phyloP scores from a whole-genome alignment of 176 grass and related monocot genomes.

The Musa acuminata region DNA sequence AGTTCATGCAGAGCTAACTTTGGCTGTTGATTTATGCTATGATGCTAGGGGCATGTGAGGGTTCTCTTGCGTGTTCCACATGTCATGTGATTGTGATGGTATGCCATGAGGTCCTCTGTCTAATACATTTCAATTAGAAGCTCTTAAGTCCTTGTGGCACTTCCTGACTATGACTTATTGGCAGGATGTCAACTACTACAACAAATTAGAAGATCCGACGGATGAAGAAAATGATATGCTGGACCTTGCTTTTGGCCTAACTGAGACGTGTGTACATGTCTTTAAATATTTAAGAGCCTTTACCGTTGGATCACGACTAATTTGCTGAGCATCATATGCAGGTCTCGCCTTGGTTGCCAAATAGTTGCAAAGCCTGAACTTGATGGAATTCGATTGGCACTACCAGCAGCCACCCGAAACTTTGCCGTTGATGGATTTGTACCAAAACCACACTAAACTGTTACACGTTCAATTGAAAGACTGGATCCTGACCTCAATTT shows the following conservation, averaged over 20 bases:
- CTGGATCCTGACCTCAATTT: background rate
- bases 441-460: conserved; percentile 66
- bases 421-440: conserved; percentile 76
- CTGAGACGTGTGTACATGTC: conserved; percentile 58
- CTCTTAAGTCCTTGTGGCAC: background rate
- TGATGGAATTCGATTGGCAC: conserved; percentile 57
- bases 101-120: conserved; percentile 15
- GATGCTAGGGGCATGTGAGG: conserved; percentile 80
- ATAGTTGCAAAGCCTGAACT: conserved; percentile 78
- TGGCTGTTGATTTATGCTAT: background rate
- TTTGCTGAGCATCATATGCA: conserved; percentile 22
- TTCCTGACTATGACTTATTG: conserved; percentile 17
- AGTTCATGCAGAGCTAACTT: too few relatives aligned
- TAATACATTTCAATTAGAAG: background rate
- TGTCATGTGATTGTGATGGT: conserved; percentile 98
- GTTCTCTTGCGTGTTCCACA: conserved; percentile 86
- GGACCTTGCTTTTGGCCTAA: conserved; percentile 92
- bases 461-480: background rate
- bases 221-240: conserved; percentile 99
- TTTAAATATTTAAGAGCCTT: background rate
- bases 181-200: conserved; percentile 77
- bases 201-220: conserved; percentile 82
- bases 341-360: conserved; percentile 93
- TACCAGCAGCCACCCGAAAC: conserved; percentile 74
- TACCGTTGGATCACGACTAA: background rate